Conservation (phyloP, 2,329 filamentous ascomycete genomes). For the Pseudogymnoascus verrucosus region DNA sequence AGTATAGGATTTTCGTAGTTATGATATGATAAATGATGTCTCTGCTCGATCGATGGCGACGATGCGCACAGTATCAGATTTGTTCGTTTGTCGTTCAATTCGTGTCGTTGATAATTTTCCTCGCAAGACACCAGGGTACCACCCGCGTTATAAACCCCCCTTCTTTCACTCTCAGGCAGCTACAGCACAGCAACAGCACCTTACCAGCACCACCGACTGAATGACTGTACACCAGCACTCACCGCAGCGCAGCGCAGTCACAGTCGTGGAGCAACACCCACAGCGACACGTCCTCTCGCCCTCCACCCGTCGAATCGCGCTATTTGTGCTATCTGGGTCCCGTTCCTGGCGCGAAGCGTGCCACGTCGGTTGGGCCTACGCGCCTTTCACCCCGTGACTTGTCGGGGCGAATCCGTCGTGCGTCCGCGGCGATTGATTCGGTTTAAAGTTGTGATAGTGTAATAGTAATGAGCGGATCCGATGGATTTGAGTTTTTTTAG, state of each 20-base stretch:
- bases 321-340: not conserved
- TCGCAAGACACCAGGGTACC: not conserved
- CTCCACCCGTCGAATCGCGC: not conserved
- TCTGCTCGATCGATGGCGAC: not conserved
- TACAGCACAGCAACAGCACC: not conserved
- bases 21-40: not conserved
- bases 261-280: not conserved
- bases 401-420: not conserved
- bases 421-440: not conserved
- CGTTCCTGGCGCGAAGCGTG: not conserved
- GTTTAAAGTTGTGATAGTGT: not conserved
- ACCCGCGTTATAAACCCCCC: not conserved
- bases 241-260: not conserved
- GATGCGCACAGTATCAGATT: not conserved
- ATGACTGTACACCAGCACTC: not conserved
- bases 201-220: not conserved
- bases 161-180: slow-evolving; percentile 2
- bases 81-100: not conserved
- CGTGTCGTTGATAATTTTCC: not conserved
- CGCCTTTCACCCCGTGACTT: not conserved
- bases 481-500: not conserved
- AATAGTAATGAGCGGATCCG: not conserved
- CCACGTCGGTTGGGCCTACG: slow-evolving; percentile 1
- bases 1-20: not conserved
- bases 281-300: not conserved